Percentiles rank a stretch among this genome's conserved stretches.
Evolutionary conservation across 441 rosid species (phyloP).

Genomic region (Erodium texanum): DNA sequence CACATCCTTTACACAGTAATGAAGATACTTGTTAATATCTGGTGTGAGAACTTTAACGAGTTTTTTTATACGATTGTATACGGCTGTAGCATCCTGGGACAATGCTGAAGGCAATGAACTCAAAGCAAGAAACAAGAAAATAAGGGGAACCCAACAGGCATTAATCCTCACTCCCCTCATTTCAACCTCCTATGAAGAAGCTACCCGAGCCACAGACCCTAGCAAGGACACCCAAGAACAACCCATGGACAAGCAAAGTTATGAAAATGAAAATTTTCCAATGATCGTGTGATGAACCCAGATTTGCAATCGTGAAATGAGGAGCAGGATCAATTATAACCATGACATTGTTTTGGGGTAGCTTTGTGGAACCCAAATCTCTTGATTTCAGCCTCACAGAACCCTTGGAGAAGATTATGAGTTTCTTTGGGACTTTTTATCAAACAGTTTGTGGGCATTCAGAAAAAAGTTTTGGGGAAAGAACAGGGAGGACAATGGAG

Average conservation of each 20-base stretch:
- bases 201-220: too few relatives aligned
- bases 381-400: not conserved
- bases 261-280: not conserved
- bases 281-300: not conserved
- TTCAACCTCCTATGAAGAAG: not conserved
- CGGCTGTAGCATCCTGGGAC: not conserved
- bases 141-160: not conserved
- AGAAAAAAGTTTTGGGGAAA: not conserved
- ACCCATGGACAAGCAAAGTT: too few relatives aligned
- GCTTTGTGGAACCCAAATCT: not conserved
- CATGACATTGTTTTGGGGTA: not conserved
- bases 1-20: slow-evolving; percentile 68
- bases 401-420: not conserved
- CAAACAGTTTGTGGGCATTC: not conserved
- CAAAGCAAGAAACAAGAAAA: not conserved
- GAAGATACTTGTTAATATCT: slow-evolving; percentile 35
- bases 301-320: not conserved
- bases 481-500: too few relatives aligned
- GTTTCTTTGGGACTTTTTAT: not conserved
- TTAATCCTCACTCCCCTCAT: not conserved
- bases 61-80: slow-evolving; percentile 17
- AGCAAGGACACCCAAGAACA: too few relatives aligned
- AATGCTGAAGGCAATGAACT: not conserved
- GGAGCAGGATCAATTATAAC: not conserved
- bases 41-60: slow-evolving; percentile 32